Conservation (phyloP, 306 rosid genomes). For the Quercus dentata region DNA sequence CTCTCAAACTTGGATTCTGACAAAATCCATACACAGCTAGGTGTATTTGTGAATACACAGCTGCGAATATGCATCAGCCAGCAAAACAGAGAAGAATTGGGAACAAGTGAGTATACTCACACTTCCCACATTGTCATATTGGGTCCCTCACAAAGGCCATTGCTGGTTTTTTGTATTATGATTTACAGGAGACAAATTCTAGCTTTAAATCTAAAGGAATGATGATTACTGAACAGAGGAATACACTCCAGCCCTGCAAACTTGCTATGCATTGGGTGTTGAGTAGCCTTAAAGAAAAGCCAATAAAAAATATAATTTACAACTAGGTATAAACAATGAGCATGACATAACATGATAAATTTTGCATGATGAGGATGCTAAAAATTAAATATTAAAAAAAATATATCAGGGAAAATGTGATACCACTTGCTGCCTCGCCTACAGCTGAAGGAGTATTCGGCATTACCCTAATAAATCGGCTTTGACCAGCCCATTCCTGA, state of each 20-base stretch:
- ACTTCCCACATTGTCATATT: neutral
- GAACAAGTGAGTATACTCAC: neutral
- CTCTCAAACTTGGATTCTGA: neutral
- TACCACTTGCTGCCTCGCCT: slow-evolving; percentile 84
- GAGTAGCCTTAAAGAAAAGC: neutral
- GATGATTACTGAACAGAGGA: neutral
- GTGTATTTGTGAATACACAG: too few species aligned
- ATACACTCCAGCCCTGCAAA: neutral
- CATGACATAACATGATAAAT: neutral
- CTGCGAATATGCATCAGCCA: too few species aligned
- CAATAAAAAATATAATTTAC: neutral
- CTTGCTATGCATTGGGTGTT: neutral
- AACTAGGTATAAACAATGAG: neutral
- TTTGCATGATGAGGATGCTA: neutral
- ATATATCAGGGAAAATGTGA: slow-evolving; percentile 2
- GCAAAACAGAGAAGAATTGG: too few species aligned
- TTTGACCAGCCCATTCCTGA: slow-evolving; percentile 80
- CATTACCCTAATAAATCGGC: slow-evolving; percentile 76
- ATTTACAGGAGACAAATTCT: neutral
- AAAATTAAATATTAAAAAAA: neutral
- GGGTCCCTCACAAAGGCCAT: neutral
- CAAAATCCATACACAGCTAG: neutral
- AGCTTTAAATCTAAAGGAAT: neutral
- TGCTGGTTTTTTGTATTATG: neutral
- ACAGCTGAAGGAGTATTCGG: slow-evolving; percentile 80